A percentile compares a stretch with the other conserved stretches of the same genome.
These are phyloP conservation scores for Aegilops tauschii DNA, from an alignment of 176 grass and related monocot species.

Conservation along the genomic window DNA sequence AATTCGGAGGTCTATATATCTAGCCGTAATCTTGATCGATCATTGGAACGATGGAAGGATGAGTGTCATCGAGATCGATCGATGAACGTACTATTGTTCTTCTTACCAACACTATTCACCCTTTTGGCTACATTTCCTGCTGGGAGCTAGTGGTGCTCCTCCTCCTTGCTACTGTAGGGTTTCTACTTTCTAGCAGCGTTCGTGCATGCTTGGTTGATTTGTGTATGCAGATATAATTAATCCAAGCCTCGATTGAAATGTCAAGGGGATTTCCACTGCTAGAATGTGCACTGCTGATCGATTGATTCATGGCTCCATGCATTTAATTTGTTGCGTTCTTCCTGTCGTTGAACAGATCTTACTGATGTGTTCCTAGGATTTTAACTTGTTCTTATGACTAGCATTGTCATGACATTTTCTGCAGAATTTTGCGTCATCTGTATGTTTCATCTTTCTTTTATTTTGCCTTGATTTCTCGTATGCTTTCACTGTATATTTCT, in stretches of 20 bases:
- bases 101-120: slow-evolving; percentile 18
- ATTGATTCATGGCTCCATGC: neutral
- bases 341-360: neutral
- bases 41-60: neutral
- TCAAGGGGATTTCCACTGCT: neutral
- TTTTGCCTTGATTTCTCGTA: neutral
- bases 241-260: slow-evolving; percentile 13
- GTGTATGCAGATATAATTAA: slow-evolving; percentile 47
- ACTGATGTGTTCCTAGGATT: neutral
- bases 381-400: neutral
- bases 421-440: neutral
- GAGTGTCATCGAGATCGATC: neutral
- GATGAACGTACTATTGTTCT: slow-evolving; percentile 31
- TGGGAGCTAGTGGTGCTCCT: neutral
- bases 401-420: neutral
- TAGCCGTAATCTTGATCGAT: slow-evolving; percentile 7
- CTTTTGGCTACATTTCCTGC: slow-evolving; percentile 36
- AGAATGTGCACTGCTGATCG: neutral
- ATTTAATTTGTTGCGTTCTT: neutral
- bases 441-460: neutral
- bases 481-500: neutral
- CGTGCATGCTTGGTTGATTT: slow-evolving; percentile 30
- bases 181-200: slow-evolving; percentile 44
- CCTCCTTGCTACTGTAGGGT: slow-evolving; percentile 48
- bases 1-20: slow-evolving; percentile 3